A percentile compares a stretch with the other conserved stretches of the same genome.
phyloP scores from a whole-genome alignment of 1,284 basidiomycete genomes.

The Moesziomyces parantarcticus region DNA sequence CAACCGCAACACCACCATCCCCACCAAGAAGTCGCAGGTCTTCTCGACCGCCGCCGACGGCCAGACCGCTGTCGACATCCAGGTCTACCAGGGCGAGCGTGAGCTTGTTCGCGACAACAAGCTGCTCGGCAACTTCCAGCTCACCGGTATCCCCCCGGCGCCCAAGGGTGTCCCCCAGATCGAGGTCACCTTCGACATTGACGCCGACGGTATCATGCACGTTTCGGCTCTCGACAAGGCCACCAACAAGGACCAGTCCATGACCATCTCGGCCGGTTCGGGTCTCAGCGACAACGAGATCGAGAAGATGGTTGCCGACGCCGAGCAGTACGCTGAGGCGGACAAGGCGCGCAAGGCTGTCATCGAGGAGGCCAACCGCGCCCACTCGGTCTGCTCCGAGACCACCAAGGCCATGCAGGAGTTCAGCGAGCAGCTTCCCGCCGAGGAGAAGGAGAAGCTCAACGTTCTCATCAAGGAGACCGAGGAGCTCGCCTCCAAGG shows the following conservation, averaged over 20 bases:
- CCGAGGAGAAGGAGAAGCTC: slow-evolving; percentile 84
- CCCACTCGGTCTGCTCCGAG: slow-evolving; percentile 91
- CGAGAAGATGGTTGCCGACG: slow-evolving; percentile 94
- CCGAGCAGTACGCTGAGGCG: slow-evolving; percentile 83
- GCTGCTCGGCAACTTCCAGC: slow-evolving; percentile 98
- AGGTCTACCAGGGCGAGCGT: slow-evolving; percentile 98
- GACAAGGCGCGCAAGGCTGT: slow-evolving; percentile 83
- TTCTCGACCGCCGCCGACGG: slow-evolving; percentile 89
- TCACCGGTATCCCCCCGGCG: slow-evolving; percentile 95
- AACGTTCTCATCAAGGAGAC: slow-evolving; percentile 83
- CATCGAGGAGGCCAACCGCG: slow-evolving; percentile 97
- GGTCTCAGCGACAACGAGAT: slow-evolving; percentile 97
- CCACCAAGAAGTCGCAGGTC: slow-evolving; percentile 98
- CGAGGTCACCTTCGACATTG: slow-evolving; percentile 98
- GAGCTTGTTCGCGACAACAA: slow-evolving; percentile 98
- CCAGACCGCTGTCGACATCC: slow-evolving; percentile 83
- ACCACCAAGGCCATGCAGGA: slow-evolving; percentile 97
- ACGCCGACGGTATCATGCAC: slow-evolving; percentile 97
- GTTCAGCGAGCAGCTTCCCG: slow-evolving; percentile 96
- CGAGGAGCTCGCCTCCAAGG: slow-evolving; percentile 90
- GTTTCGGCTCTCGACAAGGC: slow-evolving; percentile 97
- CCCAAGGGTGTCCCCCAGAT: slow-evolving; percentile 99
- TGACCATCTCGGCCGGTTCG: slow-evolving; percentile 96
- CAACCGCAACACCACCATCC: slow-evolving; percentile 97
- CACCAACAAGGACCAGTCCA: slow-evolving; percentile 94